A percentile compares a stretch with the other conserved stretches of the same genome.
These are phyloP conservation scores for Talaromyces sp. DNA, from an alignment of 2,329 filamentous ascomycete species.

Conservation along the genomic window DNA sequence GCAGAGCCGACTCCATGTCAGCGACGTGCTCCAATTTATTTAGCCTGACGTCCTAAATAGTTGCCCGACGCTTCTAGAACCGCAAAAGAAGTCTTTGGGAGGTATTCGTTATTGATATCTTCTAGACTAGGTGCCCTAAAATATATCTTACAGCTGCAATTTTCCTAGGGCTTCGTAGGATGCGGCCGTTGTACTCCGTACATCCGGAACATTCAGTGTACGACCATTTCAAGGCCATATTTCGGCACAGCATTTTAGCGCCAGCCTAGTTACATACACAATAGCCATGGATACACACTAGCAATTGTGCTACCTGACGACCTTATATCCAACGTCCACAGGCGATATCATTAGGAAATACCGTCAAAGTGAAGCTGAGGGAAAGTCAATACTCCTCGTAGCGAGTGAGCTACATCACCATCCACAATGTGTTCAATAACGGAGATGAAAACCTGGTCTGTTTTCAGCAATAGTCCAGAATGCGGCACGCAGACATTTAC, in stretches of 20 bases:
- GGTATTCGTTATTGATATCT: not conserved
- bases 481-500: conserved; percentile 2
- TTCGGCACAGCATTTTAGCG: not conserved
- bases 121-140: not conserved
- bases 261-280: not conserved
- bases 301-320: not conserved
- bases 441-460: not conserved
- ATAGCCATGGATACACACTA: not conserved
- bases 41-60: not conserved
- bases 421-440: not conserved
- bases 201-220: not conserved
- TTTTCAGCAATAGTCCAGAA: not conserved
- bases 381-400: not conserved
- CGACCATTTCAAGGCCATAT: not conserved
- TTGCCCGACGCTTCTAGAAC: not conserved
- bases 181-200: not conserved
- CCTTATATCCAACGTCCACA: not conserved
- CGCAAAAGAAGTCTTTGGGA: not conserved
- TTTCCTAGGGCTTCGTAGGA: not conserved
- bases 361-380: not conserved
- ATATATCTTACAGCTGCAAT: not conserved
- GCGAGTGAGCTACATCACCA: not conserved
- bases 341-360: no score
- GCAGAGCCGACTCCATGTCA: not conserved
- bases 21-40: not conserved